Evolutionary conservation across 1,284 basidiomycete species (phyloP), one percentile per base, ranked within the genome.

Genomic region (Ustilago loliicola): DNA sequence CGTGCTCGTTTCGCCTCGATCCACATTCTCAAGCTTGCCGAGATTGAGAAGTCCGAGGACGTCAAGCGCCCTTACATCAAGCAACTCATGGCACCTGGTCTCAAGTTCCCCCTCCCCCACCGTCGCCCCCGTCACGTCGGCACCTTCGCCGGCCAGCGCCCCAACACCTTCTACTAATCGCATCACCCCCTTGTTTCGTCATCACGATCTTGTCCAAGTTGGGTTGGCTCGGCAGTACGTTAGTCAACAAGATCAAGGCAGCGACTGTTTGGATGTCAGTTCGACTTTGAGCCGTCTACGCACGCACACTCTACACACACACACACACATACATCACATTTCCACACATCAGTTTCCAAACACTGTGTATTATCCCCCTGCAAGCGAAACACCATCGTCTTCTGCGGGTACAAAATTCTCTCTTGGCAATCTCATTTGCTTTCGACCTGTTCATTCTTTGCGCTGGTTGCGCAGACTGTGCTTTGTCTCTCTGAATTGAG

Each of bases 1-100:
- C 95, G 96, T 89, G 96, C 96, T 81, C 94, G 97, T 87, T 99
- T 98, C 92, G 91, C 96, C 88, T 98, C 94, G 64, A 96, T 99
- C 88, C 95, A 97, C 89, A 94, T 96, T 86, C 92, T 96, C 87
- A 94, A 94, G 84, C 94, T 96, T 50, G 92, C 94, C 67, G 94
- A 96, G 90, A 90, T 98, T 84, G 92, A 93, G 89, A 98, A 98
- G 91, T 89, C 90, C 59, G 93, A 91, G 32, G 96, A 99, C 87
- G 88, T 99, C 82, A 95, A 95, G 89, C 86, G 87, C 58, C 84
- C 88, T 38, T 97, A 98, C 91, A 96, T 98, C 91, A 97, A 94
- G 90, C 97, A 99, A 89, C 91, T 99, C 86, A 89, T 98, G 84
- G 88, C 89, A 61, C 95, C 95, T 80, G 90, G 91, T 82, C 93